A percentile compares a stretch with the other conserved stretches of the same genome.
These are phyloP conservation scores for Euphorbia tirucalli DNA, from an alignment of 345 rosid species.

Conservation along the genomic window DNA sequence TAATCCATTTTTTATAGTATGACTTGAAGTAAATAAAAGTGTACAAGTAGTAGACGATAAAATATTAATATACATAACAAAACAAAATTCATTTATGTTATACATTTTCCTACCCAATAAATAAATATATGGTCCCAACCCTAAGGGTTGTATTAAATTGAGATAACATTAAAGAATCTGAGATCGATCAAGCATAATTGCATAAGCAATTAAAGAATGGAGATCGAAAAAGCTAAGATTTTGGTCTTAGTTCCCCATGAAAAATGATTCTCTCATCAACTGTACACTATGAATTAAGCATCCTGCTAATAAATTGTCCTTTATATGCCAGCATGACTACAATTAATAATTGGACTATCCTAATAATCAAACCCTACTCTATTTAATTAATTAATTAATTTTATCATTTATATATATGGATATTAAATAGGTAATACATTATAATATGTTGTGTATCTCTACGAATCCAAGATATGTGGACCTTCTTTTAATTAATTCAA, in stretches of 20 bases:
- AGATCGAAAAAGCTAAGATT: conserved; percentile 1
- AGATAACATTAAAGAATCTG: background rate
- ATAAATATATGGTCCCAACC: conserved; percentile 15
- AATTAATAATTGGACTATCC: background rate
- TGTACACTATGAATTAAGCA: background rate
- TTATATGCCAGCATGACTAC: background rate
- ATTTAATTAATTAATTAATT: background rate
- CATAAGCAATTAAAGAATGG: background rate
- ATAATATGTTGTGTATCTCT: background rate
- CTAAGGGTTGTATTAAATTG: background rate
- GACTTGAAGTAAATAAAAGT: no score
- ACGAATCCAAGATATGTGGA: conserved; percentile 2
- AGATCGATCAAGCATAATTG: background rate
- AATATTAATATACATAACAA: no score
- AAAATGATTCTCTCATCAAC: conserved; percentile 8
- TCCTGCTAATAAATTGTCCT: background rate
- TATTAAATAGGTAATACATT: background rate
- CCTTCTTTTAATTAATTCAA: background rate
- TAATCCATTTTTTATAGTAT: background rate
- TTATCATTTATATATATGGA: background rate
- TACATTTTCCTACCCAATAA: background rate
- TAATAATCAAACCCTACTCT: background rate
- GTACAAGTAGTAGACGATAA: background rate
- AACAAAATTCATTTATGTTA: no score
- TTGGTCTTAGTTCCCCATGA: background rate